These are phyloP conservation scores for Sambucus nigra DNA, from an alignment of 129 eudicot species.

Conservation along the genomic window DNA sequence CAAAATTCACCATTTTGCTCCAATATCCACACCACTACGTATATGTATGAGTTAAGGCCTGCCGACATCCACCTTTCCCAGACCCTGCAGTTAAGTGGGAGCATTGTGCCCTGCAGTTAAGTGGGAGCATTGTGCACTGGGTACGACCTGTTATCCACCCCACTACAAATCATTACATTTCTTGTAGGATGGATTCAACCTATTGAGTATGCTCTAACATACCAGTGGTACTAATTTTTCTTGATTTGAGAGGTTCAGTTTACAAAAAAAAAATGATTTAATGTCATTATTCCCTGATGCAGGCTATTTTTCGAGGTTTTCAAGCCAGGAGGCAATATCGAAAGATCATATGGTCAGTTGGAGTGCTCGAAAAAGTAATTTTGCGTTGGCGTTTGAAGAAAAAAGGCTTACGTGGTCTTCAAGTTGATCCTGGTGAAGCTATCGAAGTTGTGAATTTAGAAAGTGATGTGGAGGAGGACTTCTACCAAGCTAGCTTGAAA, in stretches of 20 bases:
- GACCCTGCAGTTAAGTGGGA: no score
- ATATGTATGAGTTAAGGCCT: no score
- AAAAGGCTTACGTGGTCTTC: constrained; percentile 85
- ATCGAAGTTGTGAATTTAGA: constrained; percentile 28
- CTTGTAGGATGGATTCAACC: no score
- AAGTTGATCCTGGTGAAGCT: constrained; percentile 24
- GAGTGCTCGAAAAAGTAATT: constrained; percentile 86
- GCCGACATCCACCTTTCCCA: no score
- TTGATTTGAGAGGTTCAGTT: background rate
- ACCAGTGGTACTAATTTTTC: background rate
- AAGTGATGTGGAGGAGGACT: constrained; percentile 55
- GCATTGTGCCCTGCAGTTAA: no score
- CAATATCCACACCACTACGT: no score
- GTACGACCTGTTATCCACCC: no score
- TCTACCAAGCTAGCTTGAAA: constrained; percentile 70
- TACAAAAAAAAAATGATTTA: background rate
- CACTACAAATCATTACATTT: no score
- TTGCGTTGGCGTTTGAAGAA: constrained; percentile 84
- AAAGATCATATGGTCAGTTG: constrained; percentile 86
- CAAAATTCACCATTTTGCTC: no score
- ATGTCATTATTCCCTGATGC: constrained; percentile 12
- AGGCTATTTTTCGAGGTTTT: constrained; percentile 85
- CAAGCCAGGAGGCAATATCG: constrained; percentile 76
- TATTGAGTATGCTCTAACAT: background rate
- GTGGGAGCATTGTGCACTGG: no score